phyloP scores from a whole-genome alignment of 192 early-diverging fungal species.

The Backusella parvicylindrica region DNA sequence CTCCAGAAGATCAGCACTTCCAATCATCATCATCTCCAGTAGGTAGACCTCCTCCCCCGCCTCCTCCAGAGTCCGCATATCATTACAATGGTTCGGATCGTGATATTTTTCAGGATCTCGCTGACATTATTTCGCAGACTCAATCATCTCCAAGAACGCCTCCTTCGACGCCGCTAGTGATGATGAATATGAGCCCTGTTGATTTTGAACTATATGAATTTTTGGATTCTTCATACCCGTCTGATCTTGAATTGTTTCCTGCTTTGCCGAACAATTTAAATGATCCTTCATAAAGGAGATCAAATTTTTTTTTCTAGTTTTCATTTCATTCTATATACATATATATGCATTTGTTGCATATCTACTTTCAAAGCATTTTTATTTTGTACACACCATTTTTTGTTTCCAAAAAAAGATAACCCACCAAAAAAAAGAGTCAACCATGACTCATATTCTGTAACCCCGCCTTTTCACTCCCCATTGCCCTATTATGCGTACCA shows the following conservation, averaged over 20 bases:
- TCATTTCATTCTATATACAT: background rate
- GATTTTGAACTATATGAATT: background rate
- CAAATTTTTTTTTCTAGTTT: background rate
- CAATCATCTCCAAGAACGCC: background rate
- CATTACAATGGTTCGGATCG: background rate
- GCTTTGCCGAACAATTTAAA: background rate
- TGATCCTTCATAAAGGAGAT: background rate
- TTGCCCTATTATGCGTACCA: background rate
- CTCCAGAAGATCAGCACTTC: background rate
- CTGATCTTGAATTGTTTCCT: background rate
- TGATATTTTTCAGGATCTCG: background rate
- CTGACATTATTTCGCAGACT: background rate
- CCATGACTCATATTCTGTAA: constrained; percentile 2
- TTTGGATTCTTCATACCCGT: background rate
- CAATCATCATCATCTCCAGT: background rate
- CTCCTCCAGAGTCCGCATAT: background rate
- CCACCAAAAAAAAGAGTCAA: background rate
- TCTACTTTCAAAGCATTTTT: background rate
- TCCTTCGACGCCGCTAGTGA: background rate
- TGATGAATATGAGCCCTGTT: background rate
- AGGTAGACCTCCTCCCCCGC: background rate
- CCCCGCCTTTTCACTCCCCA: background rate
- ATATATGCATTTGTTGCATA: background rate
- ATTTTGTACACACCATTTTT: background rate
- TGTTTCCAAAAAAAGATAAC: background rate